Evolutionary conservation across 345 rosid genomes (phyloP), one percentile per base, ranked within the genome.

Genomic region (Atalantia buxifolia): DNA sequence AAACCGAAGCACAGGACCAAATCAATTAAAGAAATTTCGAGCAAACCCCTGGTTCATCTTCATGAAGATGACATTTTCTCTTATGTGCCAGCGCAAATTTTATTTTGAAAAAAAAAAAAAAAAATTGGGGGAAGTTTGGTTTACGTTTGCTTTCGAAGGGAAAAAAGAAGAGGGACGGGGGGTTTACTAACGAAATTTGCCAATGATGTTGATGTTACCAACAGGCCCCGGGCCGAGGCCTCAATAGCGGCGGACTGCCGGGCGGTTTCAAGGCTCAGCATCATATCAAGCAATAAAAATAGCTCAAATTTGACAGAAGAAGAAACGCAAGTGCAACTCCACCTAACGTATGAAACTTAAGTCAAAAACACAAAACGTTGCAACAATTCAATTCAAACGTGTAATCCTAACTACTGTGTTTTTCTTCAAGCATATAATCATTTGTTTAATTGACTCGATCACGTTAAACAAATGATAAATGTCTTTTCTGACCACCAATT

Each of bases 371-470:
- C 35, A 74, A 7, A 62, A 28, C 42, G 27, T 19, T 38, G 19
- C 4, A 27, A 19, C 18, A 16, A 25, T 27, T 4, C 19, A 74
- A 61, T 60, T 74, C 57, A 61, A 40, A 24, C 16, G 36, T 2
- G 25, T 40, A 33, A 22, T 18, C 67, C 55, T 25, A 60, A 22
- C 38, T 13, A 9, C 65, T 13, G 66, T 12, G 5, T 48, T 25
- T 69, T 59, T 6, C 80, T 76, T 78, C 83, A 56, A 69, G 21
- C 3, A 50, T 33, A 25, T 19, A 78, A 82, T 77, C 72, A 76
- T 78, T 73, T 64, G 77, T 33, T n/a, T 35, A 14, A 35, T 66
- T 69, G 82, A 71, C 78, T 80, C 30, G 19, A 76, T 38, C 79
- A 78, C 1, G 38, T 7, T 69, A 67, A 63, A 69, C 72, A 55